Evolutionary conservation across 2,329 filamentous ascomycete species (phyloP).

Genomic region (Biscogniauxia sp.): DNA sequence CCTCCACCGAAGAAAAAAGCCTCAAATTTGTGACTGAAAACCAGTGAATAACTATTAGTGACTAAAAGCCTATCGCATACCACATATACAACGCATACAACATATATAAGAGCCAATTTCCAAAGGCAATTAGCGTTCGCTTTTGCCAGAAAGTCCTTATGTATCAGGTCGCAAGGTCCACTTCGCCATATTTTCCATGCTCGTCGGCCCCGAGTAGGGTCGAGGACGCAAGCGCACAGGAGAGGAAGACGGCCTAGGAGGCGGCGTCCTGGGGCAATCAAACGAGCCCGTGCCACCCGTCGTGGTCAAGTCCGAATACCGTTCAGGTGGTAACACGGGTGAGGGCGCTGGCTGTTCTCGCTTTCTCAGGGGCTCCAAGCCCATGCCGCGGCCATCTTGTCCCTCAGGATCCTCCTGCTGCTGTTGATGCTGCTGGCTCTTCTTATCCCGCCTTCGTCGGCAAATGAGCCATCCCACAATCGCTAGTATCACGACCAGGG

Average conservation of each 20-base stretch:
- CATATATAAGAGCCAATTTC: too few species aligned
- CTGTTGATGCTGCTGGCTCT: not conserved
- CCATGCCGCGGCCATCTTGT: not conserved
- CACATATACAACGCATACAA: too few species aligned
- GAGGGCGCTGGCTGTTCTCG: not conserved
- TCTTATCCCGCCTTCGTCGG: not conserved
- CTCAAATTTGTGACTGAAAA: too few species aligned
- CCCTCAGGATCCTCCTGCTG: too few species aligned
- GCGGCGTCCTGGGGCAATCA: not conserved
- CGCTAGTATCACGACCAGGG: not conserved
- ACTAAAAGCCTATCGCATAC: too few species aligned
- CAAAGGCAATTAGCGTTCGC: too few species aligned
- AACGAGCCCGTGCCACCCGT: not conserved
- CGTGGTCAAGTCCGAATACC: not conserved
- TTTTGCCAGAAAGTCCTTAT: not conserved
- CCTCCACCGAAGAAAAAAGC: too few species aligned
- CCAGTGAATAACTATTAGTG: too few species aligned
- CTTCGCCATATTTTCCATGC: not conserved
- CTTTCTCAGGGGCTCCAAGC: not conserved
- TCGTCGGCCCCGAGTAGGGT: not conserved
- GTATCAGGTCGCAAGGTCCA: not conserved
- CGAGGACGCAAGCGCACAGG: not conserved
- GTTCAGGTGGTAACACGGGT: not conserved
- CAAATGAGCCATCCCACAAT: not conserved
- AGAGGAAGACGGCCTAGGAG: not conserved